Evolutionary conservation across 805 yeast species (phyloP), one percentile per base, ranked within the genome.

Genomic region (Scheffersomyces coipomensis): DNA sequence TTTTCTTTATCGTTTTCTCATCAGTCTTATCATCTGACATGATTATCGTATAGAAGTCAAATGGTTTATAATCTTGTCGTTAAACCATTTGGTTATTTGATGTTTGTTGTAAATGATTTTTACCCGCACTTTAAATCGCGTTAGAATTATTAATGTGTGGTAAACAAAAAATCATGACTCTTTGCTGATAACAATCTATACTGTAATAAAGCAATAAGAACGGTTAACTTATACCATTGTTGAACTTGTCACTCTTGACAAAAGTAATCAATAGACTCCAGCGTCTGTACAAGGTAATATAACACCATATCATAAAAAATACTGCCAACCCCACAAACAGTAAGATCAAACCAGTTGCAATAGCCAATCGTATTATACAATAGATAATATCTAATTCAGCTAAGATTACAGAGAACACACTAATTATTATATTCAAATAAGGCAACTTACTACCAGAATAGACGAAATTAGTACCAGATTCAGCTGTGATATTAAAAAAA

Each of bases 331-430:
- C 45, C 6, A 49, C 18, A 18, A 49, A 33, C 11, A 35, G 18
- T 2, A 50, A 53, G 17, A 51, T 35, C 3, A 43, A 16, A 1
- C 42, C 31, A 4, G 43, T 44, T 4, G 56, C 54, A 6, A 48
- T 16, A 23, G 38, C 16, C 21, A 50, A 25, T 18, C 58, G 39
- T 3, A 53, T 13, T 3, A 52, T 39, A 30, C 51, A 41, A 33
- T 55, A 55, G 19, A 42, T 9, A 3, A 55, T 40, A 38, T 55
- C 58, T 17, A 53, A 22, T 9, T 46, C 37, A 5, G 53, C 52
- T 18, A 39, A 34, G 4, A 39, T 7, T 2, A 39, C 24, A 10
- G 46, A 43, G 3, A 39, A 12, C 17, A 38, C 8, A 18, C n/a
- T 25, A 15, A 16, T 37, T n/a, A 32, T 29, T 31, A 15, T n/a